phyloP scores from a whole-genome alignment of 495 filamentous ascomycete species.

The Lasiosphaeriaceae sp. region DNA sequence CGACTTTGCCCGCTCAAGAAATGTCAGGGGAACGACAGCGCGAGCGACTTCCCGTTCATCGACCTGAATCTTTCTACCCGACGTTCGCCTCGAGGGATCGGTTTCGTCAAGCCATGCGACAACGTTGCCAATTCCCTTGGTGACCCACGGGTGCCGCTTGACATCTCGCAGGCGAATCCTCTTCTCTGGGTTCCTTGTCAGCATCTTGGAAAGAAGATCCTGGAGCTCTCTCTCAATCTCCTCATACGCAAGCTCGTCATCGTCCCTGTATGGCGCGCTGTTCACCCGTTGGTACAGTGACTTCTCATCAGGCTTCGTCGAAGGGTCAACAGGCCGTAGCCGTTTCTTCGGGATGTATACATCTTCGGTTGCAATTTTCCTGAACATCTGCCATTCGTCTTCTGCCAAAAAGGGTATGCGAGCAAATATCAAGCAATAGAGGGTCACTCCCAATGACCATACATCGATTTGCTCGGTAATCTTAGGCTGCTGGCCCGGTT shows the following conservation, averaged over 20 bases:
- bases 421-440: constrained; percentile 92
- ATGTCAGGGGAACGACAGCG: constrained; percentile 83
- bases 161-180: constrained; percentile 88
- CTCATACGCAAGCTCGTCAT: constrained; percentile 77
- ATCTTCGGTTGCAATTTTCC: constrained; percentile 83
- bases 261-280: constrained; percentile 46
- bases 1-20: constrained; percentile 72
- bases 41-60: constrained; percentile 83
- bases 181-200: constrained; percentile 83
- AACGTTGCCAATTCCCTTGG: constrained; percentile 72
- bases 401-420: constrained; percentile 89
- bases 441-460: constrained; percentile 93
- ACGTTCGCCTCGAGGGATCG: constrained; percentile 74
- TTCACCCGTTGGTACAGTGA: constrained; percentile 53
- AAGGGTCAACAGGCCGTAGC: constrained; percentile 69
- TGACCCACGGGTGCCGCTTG: constrained; percentile 93
- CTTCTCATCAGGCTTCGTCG: constrained; percentile 44
- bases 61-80: constrained; percentile 88
- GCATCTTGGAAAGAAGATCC: constrained; percentile 75
- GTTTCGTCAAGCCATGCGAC: constrained; percentile 87
- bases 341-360: constrained; percentile 80
- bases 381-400: constrained; percentile 86
- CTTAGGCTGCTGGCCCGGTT: constrained; percentile 38
- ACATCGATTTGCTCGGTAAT: constrained; percentile 77
- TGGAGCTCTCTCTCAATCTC: constrained; percentile 76